Conservation (phyloP, 2,329 filamentous ascomycete species). For the Xylaria sp. region DNA sequence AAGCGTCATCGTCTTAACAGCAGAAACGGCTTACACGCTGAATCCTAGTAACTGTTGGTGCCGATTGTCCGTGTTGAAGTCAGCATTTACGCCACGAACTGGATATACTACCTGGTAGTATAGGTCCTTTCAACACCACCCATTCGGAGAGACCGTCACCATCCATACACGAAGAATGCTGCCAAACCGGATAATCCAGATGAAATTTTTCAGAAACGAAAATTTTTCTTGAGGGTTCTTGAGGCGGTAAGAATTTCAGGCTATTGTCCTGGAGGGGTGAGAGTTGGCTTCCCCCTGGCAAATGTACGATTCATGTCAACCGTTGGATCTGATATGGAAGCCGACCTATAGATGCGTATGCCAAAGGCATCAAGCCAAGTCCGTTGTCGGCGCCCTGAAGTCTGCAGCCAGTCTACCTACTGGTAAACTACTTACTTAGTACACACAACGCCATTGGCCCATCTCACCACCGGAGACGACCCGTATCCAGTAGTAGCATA, state of each 20-base stretch:
- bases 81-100: constrained; percentile 4
- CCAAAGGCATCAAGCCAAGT: constrained; percentile 12
- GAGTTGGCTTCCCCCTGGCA: constrained; percentile 15
- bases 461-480: not conserved
- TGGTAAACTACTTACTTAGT: not conserved
- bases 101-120: not conserved
- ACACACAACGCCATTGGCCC: constrained; percentile 6
- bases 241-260: constrained; percentile 22
- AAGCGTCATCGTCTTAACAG: not conserved
- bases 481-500: not conserved
- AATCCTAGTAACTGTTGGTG: constrained; percentile 1
- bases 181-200: constrained; percentile 25
- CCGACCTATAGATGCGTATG: not conserved
- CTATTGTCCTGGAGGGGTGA: not conserved
- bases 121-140: constrained; percentile 1
- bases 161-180: not conserved
- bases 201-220: constrained; percentile 9
- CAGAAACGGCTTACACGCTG: constrained; percentile 1
- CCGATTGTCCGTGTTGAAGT: constrained; percentile 1
- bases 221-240: not conserved
- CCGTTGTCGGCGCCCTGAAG: constrained; percentile 33
- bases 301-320: constrained; percentile 28
- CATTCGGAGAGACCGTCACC: not conserved
- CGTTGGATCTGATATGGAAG: not conserved
- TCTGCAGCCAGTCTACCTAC: constrained; percentile 1